Conservation (phyloP, 176 grass and related monocot genomes). For the Canna indica region DNA sequence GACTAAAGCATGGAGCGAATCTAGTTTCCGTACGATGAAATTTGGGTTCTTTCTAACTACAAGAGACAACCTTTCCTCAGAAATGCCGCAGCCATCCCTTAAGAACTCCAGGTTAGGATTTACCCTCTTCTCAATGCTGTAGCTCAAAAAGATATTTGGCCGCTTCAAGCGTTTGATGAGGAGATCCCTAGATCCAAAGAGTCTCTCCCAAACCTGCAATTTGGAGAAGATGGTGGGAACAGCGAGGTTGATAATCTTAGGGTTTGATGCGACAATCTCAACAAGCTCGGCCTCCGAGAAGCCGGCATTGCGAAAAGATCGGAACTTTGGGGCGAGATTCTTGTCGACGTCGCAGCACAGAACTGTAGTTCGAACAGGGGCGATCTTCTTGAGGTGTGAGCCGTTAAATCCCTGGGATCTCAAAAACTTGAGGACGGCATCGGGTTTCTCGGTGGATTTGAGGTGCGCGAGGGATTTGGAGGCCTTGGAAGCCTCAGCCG, state of each 20-base stretch:
- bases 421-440: slow-evolving; percentile 43
- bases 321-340: not conserved
- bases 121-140: not conserved
- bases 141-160: not conserved
- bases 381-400: slow-evolving; percentile 22
- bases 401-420: slow-evolving; percentile 27
- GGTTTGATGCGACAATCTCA: not conserved
- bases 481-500: slow-evolving; percentile 14
- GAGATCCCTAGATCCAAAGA: not conserved
- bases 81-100: slow-evolving; percentile 4
- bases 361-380: slow-evolving; percentile 23
- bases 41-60: not conserved
- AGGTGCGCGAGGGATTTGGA: slow-evolving; percentile 36
- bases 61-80: not conserved
- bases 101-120: not conserved
- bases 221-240: not conserved
- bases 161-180: not conserved
- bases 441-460: slow-evolving; percentile 37
- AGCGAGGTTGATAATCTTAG: not conserved
- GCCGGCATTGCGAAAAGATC: not conserved
- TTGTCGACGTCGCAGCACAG: slow-evolving; percentile 6
- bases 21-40: not conserved
- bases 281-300: not conserved
- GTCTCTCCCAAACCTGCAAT: slow-evolving; percentile 5
- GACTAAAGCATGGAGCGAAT: not conserved